Evolutionary conservation across 2,329 filamentous ascomycete species (phyloP).

Genomic region (Colletotrichum eleusines): DNA sequence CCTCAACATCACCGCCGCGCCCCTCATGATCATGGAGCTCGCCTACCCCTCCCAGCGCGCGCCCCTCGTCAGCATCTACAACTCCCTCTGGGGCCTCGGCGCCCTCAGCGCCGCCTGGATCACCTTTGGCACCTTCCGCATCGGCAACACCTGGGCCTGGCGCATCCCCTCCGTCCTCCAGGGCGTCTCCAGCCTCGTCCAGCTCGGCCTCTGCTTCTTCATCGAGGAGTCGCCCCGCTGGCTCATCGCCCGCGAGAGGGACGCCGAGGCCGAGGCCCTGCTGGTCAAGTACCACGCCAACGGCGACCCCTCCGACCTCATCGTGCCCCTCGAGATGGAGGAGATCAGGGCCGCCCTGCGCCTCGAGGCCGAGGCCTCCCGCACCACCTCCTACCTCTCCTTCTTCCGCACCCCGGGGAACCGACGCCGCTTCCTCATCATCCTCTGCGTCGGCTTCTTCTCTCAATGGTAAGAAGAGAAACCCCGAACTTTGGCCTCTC

Average conservation of each 20-base stretch:
- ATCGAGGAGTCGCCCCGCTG: slow-evolving; percentile 51
- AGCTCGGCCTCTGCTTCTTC: slow-evolving; percentile 35
- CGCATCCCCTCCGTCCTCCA: slow-evolving; percentile 35
- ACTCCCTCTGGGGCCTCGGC: slow-evolving; percentile 38
- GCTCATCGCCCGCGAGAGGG: slow-evolving; percentile 48
- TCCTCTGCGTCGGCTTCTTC: slow-evolving; percentile 62
- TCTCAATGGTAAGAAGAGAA: slow-evolving; percentile 46
- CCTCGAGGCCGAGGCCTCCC: slow-evolving; percentile 36
- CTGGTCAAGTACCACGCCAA: slow-evolving; percentile 62
- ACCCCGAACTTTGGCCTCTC: too few species aligned
- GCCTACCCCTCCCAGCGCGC: slow-evolving; percentile 34
- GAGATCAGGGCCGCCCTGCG: slow-evolving; percentile 39
- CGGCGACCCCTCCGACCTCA: slow-evolving; percentile 59
- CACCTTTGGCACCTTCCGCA: slow-evolving; percentile 40
- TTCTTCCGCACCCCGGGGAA: slow-evolving; percentile 44
- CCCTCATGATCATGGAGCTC: slow-evolving; percentile 37
- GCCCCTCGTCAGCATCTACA: slow-evolving; percentile 34
- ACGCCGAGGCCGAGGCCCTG: slow-evolving; percentile 49
- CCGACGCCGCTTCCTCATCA: slow-evolving; percentile 58
- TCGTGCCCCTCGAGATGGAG: slow-evolving; percentile 56
- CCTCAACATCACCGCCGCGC: slow-evolving; percentile 45
- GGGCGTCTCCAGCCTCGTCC: slow-evolving; percentile 26
- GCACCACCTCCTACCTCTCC: slow-evolving; percentile 41
- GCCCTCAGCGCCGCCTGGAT: slow-evolving; percentile 43
- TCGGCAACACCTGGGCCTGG: slow-evolving; percentile 37